Base-by-base conservation (phyloP, 2,329 filamentous ascomycete species). In the Calonectria leucothoes region DNA sequence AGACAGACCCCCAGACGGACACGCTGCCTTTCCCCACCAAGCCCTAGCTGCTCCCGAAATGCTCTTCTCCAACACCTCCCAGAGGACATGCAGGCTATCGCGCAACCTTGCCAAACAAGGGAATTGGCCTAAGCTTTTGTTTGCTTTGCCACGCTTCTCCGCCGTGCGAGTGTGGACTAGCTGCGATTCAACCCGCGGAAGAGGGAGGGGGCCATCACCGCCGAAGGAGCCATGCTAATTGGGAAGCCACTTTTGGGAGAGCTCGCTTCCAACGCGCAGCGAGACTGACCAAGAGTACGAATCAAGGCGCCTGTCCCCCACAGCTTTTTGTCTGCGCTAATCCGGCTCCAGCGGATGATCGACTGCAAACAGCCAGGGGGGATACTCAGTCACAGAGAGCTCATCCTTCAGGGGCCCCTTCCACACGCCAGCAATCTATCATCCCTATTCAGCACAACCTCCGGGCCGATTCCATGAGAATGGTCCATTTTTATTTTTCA, bases 311-410 rank as follows among this genome's bases (percentile, higher is more conserved):
- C 0, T 17, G 2, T 29, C 39, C 42, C 23, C 37, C 66, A 20
- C 42, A 42, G 45, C 51, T 52, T 6, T 25, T 55, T 23, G 23
- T 48, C 23, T 39, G 51, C 69, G 51, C 69, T 66, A 52, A 48
- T 29, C 63, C 69, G 51, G 69, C 69, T 66, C 52, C 37, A 61
- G 69, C 69, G 63, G 69, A 66, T 42, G 63, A 66, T 71, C 69
- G 51, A 71, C 69, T 61, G 61, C 51, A 66, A 57, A 37, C 69
- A 27, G 31, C 29, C 63, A 66, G 63, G 68, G 61, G 27, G 33
- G 33, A 48, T 45, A 64, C 64, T 55, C 59, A 31, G 37, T 51
- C 59, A 14, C 27, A 27, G 25, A 64, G 57, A 63, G n/a, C 55
- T 69, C 66, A 52, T 33, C 55, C 57, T 51, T 48, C 59, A 51